phyloP scores from a whole-genome alignment of 23 red algal species.

The Agarophyton chilense region DNA sequence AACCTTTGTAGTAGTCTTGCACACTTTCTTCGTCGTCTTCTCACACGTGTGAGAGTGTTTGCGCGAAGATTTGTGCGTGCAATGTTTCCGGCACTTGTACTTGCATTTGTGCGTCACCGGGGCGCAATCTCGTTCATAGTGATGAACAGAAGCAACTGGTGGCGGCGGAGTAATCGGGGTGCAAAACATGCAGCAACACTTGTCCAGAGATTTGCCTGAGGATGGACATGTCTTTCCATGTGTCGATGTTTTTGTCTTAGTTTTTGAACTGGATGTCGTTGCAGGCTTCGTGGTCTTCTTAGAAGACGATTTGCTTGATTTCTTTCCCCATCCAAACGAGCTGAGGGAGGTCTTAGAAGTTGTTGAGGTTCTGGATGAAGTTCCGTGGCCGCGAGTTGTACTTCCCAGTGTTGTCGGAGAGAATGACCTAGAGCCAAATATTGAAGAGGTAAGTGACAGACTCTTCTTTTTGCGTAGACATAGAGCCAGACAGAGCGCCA shows the following conservation, averaged over 20 bases:
- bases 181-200: constrained; percentile 44
- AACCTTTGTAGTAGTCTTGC: constrained; percentile 21
- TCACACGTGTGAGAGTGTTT: constrained; percentile 26
- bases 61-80: neutral
- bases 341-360: neutral
- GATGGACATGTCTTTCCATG: constrained; percentile 38
- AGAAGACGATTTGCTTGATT: constrained; percentile 17
- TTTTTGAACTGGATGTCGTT: neutral
- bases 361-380: neutral
- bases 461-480: constrained; percentile 3
- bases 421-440: neutral
- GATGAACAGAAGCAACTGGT: constrained; percentile 53
- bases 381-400: neutral
- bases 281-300: neutral
- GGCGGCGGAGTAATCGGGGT: constrained; percentile 42
- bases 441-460: neutral
- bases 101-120: constrained; percentile 8
- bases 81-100: constrained; percentile 33
- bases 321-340: neutral
- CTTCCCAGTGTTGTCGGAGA: neutral
- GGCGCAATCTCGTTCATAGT: constrained; percentile 21
- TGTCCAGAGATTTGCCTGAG: constrained; percentile 36
- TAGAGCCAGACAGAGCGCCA: constrained; percentile 32
- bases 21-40: constrained; percentile 23
- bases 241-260: neutral